Conservation (phyloP, 148 eudicot genomes). For the Cornus controversa region DNA sequence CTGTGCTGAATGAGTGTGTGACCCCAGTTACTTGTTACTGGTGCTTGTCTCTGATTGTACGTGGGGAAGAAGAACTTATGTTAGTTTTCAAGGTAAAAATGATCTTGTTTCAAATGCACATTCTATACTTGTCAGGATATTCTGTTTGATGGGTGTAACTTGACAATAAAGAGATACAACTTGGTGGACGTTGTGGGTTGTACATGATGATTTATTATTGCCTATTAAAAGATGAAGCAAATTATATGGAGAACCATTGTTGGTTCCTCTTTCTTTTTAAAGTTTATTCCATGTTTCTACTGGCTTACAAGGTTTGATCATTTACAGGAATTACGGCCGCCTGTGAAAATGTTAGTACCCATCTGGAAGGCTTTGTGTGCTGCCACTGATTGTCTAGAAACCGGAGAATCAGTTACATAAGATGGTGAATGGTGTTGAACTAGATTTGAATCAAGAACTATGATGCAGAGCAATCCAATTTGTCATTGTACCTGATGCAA, state of each 20-base stretch:
- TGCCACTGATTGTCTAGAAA: constrained; percentile 33
- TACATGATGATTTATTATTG: not conserved
- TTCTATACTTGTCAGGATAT: not conserved
- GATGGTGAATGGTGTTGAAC: not conserved
- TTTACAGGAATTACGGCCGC: constrained; percentile 66
- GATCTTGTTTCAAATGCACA: not conserved
- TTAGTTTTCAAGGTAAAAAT: constrained; percentile 78
- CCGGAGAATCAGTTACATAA: constrained; percentile 9
- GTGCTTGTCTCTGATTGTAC: constrained; percentile 75
- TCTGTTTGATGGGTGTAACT: not conserved
- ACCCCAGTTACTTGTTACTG: constrained; percentile 95
- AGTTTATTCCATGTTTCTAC: not conserved
- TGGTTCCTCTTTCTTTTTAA: not conserved
- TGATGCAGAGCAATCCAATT: not conserved
- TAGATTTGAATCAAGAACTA: not conserved
- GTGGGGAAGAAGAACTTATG: constrained; percentile 64
- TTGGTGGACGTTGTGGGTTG: not conserved
- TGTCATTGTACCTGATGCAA: too few species aligned
- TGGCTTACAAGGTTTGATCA: not conserved
- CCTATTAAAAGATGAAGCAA: not conserved
- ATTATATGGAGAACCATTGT: not conserved
- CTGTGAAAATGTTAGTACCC: constrained; percentile 68
- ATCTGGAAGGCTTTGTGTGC: constrained; percentile 72
- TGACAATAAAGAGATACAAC: not conserved
- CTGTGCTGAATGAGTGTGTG: constrained; percentile 83